Evolutionary conservation across 306 rosid genomes (phyloP), one percentile per base, ranked within the genome.

Genomic region (Lagenaria siceraria): DNA sequence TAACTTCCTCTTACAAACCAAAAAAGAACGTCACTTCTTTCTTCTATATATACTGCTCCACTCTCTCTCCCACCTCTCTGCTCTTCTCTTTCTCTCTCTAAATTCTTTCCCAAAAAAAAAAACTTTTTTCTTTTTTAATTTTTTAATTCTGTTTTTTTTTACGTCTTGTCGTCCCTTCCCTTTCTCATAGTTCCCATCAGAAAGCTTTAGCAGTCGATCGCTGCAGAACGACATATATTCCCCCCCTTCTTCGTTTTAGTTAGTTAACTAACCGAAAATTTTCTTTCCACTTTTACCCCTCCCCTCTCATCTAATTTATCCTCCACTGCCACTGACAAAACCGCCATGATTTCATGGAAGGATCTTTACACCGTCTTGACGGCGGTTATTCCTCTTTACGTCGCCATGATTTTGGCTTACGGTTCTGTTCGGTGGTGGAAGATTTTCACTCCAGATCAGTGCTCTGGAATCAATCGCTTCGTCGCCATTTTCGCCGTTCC

Each of bases 361-460:
- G 99, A 96, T 81, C 82, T 96, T 0, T 96, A 96, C 94, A 89
- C 80, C 36, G 99, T 96, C 4, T 56, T 96, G 40, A 82, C 99
- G 70, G 99, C 99, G 56, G 93, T 96, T 61, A 51, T 92, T 54
- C 99, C 99, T 0, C 93, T 96, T 0, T 92, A 96, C 81, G 99
- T 96, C 22, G 99, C 99, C 13, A 96, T 96, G 99, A 87, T 96
- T 61, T 66, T 96, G 29, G 99, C 99, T 38, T 96, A 96, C 84
- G 98, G 98, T 1, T 92, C 99, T 4, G 98, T 96, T 10, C 88
- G 98, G 35, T 96, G 99, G 99, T 96, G 99, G 99, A 96, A 90
- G 90, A 96, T 96, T 46, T 92, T 96, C 93, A 88, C 99, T n/a
- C 96, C 96, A 46, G 99, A 96, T 89, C 99, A 96, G 76, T 96